Base-by-base conservation (phyloP, 2,329 filamentous ascomycete genomes). In the Curvularia lunata region DNA sequence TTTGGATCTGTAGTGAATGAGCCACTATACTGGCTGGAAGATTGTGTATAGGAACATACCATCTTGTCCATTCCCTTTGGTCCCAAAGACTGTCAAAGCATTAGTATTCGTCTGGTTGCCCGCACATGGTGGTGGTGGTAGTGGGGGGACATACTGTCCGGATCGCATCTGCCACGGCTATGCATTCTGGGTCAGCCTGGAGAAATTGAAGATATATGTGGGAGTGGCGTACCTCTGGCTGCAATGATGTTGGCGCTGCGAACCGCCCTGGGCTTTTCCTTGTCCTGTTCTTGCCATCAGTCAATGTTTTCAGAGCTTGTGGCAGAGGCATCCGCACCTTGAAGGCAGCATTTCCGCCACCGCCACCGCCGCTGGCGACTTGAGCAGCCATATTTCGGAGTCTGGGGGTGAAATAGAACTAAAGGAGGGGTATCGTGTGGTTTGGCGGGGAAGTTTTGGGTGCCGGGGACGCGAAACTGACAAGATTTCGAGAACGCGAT, bases 1-100 rank as follows among this genome's bases (percentile, higher is more conserved):
- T 96, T 84, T 96, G 91, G 72, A 99, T 98, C 83, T 85, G 65
- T n/a, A 19, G 12, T 13, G 8, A 23, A 42, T 71, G 27, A 73
- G 66, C 19, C 30, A 6, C 21, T 34, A 6, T 28, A n/a, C 5
- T 34, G 13, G 9, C 12, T 37, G 5, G 7, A 19, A 10, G 1
- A 13, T 21, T 41, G 25, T n/a, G 16, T 18, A 21, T 13, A 3
- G 30, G 13, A 23, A 59, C 76, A 54, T 76, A 85, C 82, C 93
- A 97, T 97, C 84, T 97, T 97, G 83, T 97, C 93, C 93, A 97
- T 97, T 76, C 95, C 95, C 79, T 95, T 88, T 66, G 95, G 95
- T 65, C 95, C 95, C 68, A 99, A 85, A 62, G 95, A 98, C 78
- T 85, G 71, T 65, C 18, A 25, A 21, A 32, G 47, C 61, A 58